Conservation (phyloP, 441 rosid species). For the Erodium texanum region DNA sequence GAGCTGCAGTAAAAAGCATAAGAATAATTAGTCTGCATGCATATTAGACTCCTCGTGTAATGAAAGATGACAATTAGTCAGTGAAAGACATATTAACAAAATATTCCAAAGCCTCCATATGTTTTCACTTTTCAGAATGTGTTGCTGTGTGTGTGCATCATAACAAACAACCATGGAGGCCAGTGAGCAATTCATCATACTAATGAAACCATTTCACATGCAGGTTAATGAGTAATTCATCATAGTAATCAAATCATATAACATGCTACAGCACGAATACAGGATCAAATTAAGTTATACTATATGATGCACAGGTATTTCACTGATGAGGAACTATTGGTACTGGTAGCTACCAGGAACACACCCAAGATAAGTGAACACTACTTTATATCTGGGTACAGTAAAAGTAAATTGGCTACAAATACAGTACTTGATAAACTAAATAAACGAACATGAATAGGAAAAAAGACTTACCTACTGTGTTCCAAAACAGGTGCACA, state of each 20-base stretch:
- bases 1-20: conserved; percentile 51
- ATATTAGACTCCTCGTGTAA: conserved; percentile 3
- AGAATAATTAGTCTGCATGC: conserved; percentile 10
- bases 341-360: neutral
- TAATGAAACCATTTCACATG: neutral
- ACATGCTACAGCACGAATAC: neutral
- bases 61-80: neutral
- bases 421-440: neutral
- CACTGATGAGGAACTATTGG: neutral
- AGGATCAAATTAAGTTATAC: neutral
- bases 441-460: neutral
- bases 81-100: conserved; percentile 2
- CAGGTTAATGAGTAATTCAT: neutral
- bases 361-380: neutral
- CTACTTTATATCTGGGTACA: neutral
- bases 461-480: neutral
- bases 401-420: neutral
- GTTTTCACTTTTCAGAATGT: neutral
- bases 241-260: neutral
- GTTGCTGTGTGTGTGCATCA: neutral
- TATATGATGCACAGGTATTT: neutral
- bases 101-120: conserved; percentile 5
- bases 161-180: neutral
- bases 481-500: neutral
- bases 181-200: neutral